phyloP scores from a whole-genome alignment of 108 stramenopile species.

The Nannochloropsis granulata region DNA sequence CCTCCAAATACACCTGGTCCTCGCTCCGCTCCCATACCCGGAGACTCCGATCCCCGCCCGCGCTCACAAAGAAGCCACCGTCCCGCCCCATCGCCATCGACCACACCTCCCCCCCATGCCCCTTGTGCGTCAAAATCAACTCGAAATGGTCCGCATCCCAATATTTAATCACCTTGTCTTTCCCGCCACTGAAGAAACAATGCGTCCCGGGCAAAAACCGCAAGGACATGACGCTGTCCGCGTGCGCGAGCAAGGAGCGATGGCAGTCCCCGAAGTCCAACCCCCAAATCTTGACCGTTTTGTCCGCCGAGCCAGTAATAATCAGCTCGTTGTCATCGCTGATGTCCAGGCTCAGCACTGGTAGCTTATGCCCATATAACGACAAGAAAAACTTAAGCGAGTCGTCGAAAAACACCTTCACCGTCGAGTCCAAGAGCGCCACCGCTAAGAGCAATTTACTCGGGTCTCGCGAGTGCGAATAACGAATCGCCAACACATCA shows the following conservation, averaged over 20 bases:
- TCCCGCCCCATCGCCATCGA: conserved; percentile 42
- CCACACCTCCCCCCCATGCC: conserved; percentile 74
- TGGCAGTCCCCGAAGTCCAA: conserved; percentile 99
- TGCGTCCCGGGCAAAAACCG: conserved; percentile 72
- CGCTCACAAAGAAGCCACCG: not conserved
- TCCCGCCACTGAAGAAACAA: conserved; percentile 82
- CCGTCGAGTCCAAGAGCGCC: conserved; percentile 75
- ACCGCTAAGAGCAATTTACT: conserved; percentile 45
- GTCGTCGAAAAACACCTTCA: conserved; percentile 96
- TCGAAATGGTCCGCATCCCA: conserved; percentile 97
- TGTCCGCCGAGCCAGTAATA: conserved; percentile 88
- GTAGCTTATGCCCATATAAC: conserved; percentile 94
- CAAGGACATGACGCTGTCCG: conserved; percentile 82
- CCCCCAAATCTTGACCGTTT: conserved; percentile 95
- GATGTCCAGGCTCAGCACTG: conserved; percentile 79
- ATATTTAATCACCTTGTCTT: conserved; percentile 76
- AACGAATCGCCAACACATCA: conserved; percentile 81
- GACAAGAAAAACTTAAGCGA: conserved; percentile 90
- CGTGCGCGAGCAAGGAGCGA: conserved; percentile 85
- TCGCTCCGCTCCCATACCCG: conserved; percentile 92
- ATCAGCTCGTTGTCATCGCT: conserved; percentile 82
- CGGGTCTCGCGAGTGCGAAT: conserved; percentile 52
- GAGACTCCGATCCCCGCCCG: conserved; percentile 29
- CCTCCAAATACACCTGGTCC: conserved; percentile 89
- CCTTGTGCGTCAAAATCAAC: conserved; percentile 67